Evolutionary conservation across 2,329 filamentous ascomycete genomes (phyloP).

Genomic region (Venturia asperata): DNA sequence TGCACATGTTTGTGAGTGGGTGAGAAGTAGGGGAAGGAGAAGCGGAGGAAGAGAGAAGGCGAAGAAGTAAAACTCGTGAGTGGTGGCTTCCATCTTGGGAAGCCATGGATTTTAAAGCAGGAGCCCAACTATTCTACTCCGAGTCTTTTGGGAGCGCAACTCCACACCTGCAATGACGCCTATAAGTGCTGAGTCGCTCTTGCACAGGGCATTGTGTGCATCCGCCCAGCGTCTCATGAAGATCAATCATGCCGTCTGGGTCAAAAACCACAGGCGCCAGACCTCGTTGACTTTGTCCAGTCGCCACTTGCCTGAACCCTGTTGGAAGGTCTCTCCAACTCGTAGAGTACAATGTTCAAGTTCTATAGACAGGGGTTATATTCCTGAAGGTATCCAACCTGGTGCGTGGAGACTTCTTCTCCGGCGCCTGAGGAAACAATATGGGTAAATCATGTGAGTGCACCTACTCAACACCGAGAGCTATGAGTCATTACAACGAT

Average conservation of each 20-base stretch:
- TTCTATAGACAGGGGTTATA: neutral
- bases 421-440: neutral
- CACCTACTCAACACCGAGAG: neutral
- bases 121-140: neutral
- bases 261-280: neutral
- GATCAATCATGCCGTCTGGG: neutral
- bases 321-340: neutral
- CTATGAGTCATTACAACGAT: neutral
- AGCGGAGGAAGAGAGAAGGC: neutral
- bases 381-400: neutral
- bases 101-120: neutral
- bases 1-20: neutral
- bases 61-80: neutral
- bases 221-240: neutral
- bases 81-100: constrained; percentile 3
- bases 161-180: neutral
- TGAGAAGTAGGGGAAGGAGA: neutral
- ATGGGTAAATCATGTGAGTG: neutral
- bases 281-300: neutral
- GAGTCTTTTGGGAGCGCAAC: neutral
- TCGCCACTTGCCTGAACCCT: neutral
- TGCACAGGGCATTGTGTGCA: neutral
- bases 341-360: neutral
- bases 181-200: neutral
- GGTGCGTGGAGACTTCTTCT: neutral